phyloP scores from a whole-genome alignment of 2,329 filamentous ascomycete species.

The Cordyceps farinosa region DNA sequence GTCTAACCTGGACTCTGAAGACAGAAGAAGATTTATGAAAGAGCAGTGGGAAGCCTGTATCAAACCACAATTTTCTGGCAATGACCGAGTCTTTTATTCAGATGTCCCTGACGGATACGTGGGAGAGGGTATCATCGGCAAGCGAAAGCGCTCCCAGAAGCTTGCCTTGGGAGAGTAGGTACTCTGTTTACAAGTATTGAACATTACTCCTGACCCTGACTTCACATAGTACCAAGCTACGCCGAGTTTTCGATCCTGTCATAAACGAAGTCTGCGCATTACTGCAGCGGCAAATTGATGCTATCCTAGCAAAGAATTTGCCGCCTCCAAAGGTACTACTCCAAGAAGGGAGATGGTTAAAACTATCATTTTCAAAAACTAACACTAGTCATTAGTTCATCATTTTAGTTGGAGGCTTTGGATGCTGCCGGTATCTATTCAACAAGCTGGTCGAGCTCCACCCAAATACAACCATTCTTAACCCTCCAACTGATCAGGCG shows the following conservation, averaged over 20 bases:
- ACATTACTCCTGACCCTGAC: too few relatives aligned
- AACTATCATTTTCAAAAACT: background rate
- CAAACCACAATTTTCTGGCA: constrained; percentile 24
- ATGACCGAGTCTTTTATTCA: constrained; percentile 19
- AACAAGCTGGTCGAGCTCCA: constrained; percentile 18
- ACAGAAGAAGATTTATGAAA: constrained; percentile 17
- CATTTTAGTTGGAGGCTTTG: constrained; percentile 39
- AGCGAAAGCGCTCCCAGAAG: background rate
- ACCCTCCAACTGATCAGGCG: constrained; percentile 31
- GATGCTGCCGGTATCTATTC: constrained; percentile 30
- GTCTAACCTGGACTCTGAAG: background rate
- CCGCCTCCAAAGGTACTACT: background rate
- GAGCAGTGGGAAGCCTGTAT: constrained; percentile 27
- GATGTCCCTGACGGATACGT: constrained; percentile 21
- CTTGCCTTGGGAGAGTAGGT: background rate
- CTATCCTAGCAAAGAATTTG: background rate
- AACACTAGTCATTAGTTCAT: constrained; percentile 28
- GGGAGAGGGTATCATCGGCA: background rate
- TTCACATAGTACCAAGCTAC: constrained; percentile 24
- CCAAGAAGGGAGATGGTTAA: too few relatives aligned
- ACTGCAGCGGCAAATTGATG: constrained; percentile 24
- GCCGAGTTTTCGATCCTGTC: constrained; percentile 24
- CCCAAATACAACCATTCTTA: constrained; percentile 26
- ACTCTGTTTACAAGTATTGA: background rate
- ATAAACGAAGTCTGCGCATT: constrained; percentile 23